Evolutionary conservation across 805 yeast genomes (phyloP), one percentile per base, ranked within the genome.

Genomic region (Maudiozyma saulgeensis): DNA sequence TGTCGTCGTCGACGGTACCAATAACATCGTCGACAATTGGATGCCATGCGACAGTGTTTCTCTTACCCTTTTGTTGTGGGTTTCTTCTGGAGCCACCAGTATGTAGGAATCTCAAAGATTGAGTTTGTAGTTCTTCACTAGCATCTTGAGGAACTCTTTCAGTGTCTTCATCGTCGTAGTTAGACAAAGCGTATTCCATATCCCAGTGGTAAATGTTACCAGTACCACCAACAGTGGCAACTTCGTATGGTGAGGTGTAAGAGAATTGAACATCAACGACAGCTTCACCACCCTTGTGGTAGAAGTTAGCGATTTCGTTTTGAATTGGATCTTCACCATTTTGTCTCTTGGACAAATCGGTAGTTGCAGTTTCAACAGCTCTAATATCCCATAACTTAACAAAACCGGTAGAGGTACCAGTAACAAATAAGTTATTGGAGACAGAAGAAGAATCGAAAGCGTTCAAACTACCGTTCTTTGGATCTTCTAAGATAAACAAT

Each of bases 141-240:
- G 54, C 54, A 53, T 79, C 86, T 15, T 72, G 69, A 46, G 70
- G 73, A 2, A 69, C 78, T 16, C 60, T 65, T 5, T 68, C 72
- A 15, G 65, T 72, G 21, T 62, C 71, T 4, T 67, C 71, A 8
- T 70, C 77, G 4, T 66, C 73, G 26, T 71, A 75, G 23, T 71
- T 76, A 32, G 72, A 71, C 21, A 63, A 61, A 40, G 61, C 64
- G 35, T 57, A 68, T 51, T 69, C 74, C 25, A 60, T 46, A 44
- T 59, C 60, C 66, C 66, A 62, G 19, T 60, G 64, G 51, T 62
- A 60, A 15, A 61, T 56, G 45, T 57, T 59, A 31, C 66, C 66
- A 18, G 57, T 48, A 6, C 57, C 59, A 23, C 66, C 64, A 15
- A 62, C 64, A 16, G 64, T 56, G 31, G 60, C 42, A 35, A 62